Evolutionary conservation across 2,329 filamentous ascomycete species (phyloP).

Genomic region (Botryotinia calthae): DNA sequence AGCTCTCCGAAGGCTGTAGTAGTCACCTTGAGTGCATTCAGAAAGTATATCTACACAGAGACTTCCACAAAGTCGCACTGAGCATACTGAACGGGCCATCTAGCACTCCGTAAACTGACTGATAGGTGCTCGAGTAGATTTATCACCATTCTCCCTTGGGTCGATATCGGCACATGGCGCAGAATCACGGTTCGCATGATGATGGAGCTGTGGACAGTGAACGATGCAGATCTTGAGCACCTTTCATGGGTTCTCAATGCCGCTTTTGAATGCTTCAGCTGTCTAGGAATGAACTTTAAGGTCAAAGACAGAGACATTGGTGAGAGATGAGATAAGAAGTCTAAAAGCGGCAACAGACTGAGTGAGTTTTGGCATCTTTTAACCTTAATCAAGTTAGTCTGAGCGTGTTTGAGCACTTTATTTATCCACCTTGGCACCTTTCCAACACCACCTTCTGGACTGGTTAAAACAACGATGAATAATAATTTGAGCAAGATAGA

Average conservation of each 20-base stretch:
- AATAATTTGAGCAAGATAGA: constrained; percentile 13
- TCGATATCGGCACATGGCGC: neutral
- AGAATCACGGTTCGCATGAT: neutral
- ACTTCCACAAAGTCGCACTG: neutral
- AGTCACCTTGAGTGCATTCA: neutral
- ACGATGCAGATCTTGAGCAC: neutral
- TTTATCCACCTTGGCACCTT: constrained; percentile 10
- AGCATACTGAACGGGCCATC: neutral
- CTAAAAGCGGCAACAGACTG: neutral
- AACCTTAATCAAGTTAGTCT: neutral
- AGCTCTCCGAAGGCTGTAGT: neutral
- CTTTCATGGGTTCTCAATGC: neutral
- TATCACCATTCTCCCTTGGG: neutral
- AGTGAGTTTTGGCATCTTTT: neutral
- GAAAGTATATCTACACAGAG: neutral
- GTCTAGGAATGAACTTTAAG: neutral
- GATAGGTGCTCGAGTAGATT: neutral
- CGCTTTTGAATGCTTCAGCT: neutral
- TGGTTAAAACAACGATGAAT: constrained; percentile 2
- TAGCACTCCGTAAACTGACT: neutral
- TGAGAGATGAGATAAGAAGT: neutral
- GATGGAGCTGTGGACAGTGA: neutral
- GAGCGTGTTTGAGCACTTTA: constrained; percentile 21
- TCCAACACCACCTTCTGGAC: constrained; percentile 1
- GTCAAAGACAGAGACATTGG: accelerated